Percentiles rank a stretch among this genome's conserved stretches.
These are phyloP conservation scores for Pelargonium myrrhifolium DNA, from an alignment of 441 rosid species.

Conservation along the genomic window DNA sequence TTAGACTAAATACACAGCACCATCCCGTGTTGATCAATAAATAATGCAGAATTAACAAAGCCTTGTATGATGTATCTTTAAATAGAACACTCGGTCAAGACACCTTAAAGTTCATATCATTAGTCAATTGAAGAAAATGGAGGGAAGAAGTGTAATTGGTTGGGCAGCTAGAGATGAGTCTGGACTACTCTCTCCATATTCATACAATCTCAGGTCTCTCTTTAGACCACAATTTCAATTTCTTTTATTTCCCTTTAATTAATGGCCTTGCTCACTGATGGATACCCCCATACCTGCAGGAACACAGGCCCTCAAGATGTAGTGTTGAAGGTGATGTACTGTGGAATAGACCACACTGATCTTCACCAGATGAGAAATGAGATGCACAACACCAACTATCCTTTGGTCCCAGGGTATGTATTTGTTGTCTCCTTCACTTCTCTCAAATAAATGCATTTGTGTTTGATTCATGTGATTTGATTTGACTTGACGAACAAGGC, in stretches of 20 bases:
- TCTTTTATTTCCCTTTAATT: not conserved
- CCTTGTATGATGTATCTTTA: not conserved
- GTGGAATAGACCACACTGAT: constrained; percentile 45
- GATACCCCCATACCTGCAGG: constrained; percentile 22
- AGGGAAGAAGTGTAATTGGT: constrained; percentile 28
- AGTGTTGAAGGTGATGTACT: constrained; percentile 30
- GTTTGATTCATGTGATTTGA: not conserved
- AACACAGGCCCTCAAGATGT: constrained; percentile 40
- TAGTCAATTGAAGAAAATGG: constrained; percentile 16
- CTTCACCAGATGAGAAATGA: constrained; percentile 37
- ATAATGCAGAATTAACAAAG: not conserved
- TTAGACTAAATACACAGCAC: not conserved
- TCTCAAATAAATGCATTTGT: not conserved
- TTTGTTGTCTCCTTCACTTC: not conserved
- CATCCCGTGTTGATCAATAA: not conserved
- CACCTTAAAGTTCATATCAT: not conserved
- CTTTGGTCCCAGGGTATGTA: constrained; percentile 40
- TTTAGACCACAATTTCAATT: not conserved
- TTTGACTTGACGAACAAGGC: constrained; percentile 21
- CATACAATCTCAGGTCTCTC: constrained; percentile 29
- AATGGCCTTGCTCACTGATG: not conserved
- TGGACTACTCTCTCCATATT: constrained; percentile 33
- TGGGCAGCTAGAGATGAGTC: constrained; percentile 43
- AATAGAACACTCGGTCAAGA: no score
- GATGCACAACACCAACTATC: constrained; percentile 25